Evolutionary conservation across 106 monocot genomes (phyloP), one percentile per base, ranked within the genome.

Genomic region (Acorus calamus): DNA sequence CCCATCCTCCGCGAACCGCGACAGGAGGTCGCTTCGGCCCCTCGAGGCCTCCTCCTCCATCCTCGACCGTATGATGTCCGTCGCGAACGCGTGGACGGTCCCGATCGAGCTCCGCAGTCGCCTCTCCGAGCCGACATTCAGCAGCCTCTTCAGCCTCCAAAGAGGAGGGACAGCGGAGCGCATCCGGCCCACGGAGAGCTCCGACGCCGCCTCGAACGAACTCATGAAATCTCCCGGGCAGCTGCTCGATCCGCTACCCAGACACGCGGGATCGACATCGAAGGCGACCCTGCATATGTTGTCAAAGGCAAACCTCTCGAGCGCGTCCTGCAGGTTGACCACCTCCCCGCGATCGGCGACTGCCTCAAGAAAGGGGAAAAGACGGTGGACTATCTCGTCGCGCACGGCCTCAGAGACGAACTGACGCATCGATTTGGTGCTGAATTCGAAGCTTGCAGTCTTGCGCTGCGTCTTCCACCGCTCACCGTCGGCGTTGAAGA

Each of bases 301-400:
- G 47, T 73, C 78, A 60, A 78, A 78, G 2, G 78, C 73, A 41
- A 78, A 73, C 0, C 73, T 50, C 10, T 69, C 73, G 54, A 78
- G 64, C 0, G 69, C 59, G 58, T 78, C 78, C 44, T 78, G 64
- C 14, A 78, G 73, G 46, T 78, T 57, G 43, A 78, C 0, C 28
- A 62, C 47, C 7, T 42, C 11, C 55, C 61, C 61, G 43, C 11
- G 5, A 2, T 7, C 47, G 55, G 12, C 50, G n/a, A 61, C 67
- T 2, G 14, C 7, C 1, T 0, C 4, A 44, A 67, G 12, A 5
- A 67, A 3, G 2, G 74, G 68, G 5, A 55, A 0, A 43, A 74
- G 48, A n/a, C 55, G 4, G 11, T 2, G 11, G 50, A 9, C 49
- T 49, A 11, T 3, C 67, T 74, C 67, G 55, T 5, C 7, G 45